A percentile compares a stretch with the other conserved stretches of the same genome.
Conservation (phyloP, 2,329 filamentous ascomycete species). For the Curvularia eragrostidis region DNA sequence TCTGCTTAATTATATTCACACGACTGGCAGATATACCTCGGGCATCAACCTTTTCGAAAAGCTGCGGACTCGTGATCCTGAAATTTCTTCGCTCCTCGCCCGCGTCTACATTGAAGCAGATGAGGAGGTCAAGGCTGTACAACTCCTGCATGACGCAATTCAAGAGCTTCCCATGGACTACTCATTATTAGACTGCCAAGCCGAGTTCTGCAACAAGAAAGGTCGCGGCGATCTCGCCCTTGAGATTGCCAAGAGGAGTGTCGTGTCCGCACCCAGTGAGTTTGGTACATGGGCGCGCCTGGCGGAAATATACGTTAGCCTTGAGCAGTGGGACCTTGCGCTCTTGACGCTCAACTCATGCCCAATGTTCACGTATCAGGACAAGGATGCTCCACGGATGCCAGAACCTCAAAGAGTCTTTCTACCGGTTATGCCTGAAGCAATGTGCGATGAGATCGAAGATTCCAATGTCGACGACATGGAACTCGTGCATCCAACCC, state of each 20-base stretch:
- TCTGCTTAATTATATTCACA: slow-evolving; percentile 91
- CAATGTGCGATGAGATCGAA: slow-evolving; percentile 92
- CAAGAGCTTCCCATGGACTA: slow-evolving; percentile 97
- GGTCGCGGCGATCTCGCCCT: slow-evolving; percentile 85
- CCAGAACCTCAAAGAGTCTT: slow-evolving; percentile 88
- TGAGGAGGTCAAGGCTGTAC: slow-evolving; percentile 94
- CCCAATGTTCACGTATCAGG: slow-evolving; percentile 99
- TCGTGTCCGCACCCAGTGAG: slow-evolving; percentile 93
- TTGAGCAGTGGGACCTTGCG: slow-evolving; percentile 97
- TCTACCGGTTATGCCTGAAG: slow-evolving; percentile 86
- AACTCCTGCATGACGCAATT: slow-evolving; percentile 84
- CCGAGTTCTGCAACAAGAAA: slow-evolving; percentile 88
- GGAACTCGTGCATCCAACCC: slow-evolving; percentile 85
- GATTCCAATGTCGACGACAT: slow-evolving; percentile 80
- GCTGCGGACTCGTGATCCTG: slow-evolving; percentile 84
- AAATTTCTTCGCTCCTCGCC: slow-evolving; percentile 90
- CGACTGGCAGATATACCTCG: slow-evolving; percentile 90
- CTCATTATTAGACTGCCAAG: slow-evolving; percentile 92
- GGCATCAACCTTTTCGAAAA: slow-evolving; percentile 99
- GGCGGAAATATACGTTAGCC: slow-evolving; percentile 89
- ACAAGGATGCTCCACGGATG: slow-evolving; percentile 95
- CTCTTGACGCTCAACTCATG: slow-evolving; percentile 96
- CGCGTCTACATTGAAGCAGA: slow-evolving; percentile 93
- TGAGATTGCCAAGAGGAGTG: slow-evolving; percentile 91
- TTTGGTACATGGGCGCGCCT: slow-evolving; percentile 96